Evolutionary conservation across 108 stramenopile genomes (phyloP), one percentile per base, ranked within the genome.

Genomic region (Bacterosira constricta): DNA sequence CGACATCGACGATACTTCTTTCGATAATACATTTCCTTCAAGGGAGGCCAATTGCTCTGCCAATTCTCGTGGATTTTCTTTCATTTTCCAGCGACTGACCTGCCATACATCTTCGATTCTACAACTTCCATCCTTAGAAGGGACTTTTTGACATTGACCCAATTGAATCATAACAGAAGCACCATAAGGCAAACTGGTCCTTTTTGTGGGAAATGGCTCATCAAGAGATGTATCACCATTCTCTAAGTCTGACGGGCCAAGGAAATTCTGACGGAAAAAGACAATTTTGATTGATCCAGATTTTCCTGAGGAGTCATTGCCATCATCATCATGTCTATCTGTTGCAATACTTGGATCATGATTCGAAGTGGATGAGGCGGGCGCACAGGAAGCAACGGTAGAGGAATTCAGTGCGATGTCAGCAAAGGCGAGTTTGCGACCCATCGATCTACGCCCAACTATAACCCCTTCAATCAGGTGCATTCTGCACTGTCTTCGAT

Each of bases 341-440:
- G 4, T 37, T 39, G 17, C 54, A 20, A 47, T n/a, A n/a, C 7
- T 3, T 3, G n/a, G 25, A 3, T 77, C 67, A 20, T 39, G 52
- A 59, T 5, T 62, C 36, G 11, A 63, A 21, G 39, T 51, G 69
- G 63, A 83, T 46, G 25, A 37, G 0, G 26, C 12, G 25, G 38
- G 29, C 10, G 34, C 27, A 2, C 25, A 6, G 18, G 58, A 21
- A 17, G 1, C 18, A 23, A 69, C 20, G n/a, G n/a, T n/a, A n/a
- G n/a, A n/a, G n/a, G n/a, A n/a, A n/a, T n/a, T n/a, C n/a, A n/a
- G n/a, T n/a, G n/a, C n/a, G n/a, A n/a, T n/a, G 41, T 88, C 84
- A 2, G 83, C 85, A 77, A 88, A 88, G 20, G 87, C 74, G 18
- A 88, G 64, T 37, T 81, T 69, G 37, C 78, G 71, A 21, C 87